Conservation (phyloP, 2,329 filamentous ascomycete genomes). For the Colletotrichum higginsianum region DNA sequence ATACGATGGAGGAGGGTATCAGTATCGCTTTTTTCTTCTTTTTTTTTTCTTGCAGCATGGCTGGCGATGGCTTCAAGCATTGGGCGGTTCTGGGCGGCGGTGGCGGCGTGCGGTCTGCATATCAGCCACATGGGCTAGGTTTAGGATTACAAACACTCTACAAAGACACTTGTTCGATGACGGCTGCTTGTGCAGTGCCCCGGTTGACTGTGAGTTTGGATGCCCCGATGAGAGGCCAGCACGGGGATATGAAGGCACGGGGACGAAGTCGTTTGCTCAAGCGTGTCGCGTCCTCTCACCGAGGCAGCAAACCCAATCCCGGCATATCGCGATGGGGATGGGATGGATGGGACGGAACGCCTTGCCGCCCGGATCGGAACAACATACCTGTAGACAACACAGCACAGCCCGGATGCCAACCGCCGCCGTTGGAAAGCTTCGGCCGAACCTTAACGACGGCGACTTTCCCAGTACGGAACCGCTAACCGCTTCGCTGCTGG, state of each 20-base stretch:
- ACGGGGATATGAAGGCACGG: no score
- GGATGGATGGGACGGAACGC: no score
- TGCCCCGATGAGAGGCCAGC: no score
- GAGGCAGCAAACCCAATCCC: no score
- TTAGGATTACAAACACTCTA: slow-evolving; percentile 23
- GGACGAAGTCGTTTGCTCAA: no score
- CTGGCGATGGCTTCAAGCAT: slow-evolving; percentile 19
- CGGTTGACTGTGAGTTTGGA: not conserved
- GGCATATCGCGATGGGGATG: no score
- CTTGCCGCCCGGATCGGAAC: no score
- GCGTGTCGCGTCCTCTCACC: no score
- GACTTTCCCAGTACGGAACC: not conserved
- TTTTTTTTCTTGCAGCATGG: slow-evolving; percentile 8
- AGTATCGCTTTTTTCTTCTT: not conserved
- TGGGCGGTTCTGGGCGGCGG: slow-evolving; percentile 10
- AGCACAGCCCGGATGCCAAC: not conserved
- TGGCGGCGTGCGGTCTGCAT: slow-evolving; percentile 19
- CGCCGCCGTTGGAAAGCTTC: not conserved
- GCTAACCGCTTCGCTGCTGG: not conserved
- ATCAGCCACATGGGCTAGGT: not conserved
- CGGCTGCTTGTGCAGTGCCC: not conserved
- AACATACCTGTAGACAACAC: not conserved
- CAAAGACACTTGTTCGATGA: slow-evolving; percentile 9
- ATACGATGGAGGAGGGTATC: not conserved
- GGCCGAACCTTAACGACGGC: not conserved